A percentile compares a stretch with the other conserved stretches of the same genome.
These are phyloP conservation scores for Gentiana macrophylla DNA, from an alignment of 257 asterid genomes.

Conservation along the genomic window DNA sequence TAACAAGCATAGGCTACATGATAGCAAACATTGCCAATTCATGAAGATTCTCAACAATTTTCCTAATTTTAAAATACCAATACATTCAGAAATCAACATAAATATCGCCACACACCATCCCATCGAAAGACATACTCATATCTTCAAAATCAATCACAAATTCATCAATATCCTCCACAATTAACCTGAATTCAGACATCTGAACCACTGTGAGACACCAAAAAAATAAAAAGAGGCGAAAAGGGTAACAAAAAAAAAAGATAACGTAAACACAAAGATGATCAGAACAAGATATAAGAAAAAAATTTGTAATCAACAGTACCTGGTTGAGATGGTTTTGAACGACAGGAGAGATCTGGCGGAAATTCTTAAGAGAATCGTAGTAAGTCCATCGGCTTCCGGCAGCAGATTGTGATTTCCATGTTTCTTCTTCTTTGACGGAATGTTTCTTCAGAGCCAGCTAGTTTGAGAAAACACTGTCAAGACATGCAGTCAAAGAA, in stretches of 20 bases:
- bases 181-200: too few relatives aligned
- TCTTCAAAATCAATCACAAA: not conserved
- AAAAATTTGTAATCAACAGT: not conserved
- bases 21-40: too few relatives aligned
- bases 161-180: too few relatives aligned
- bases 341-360: conserved; percentile 82
- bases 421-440: conserved; percentile 10
- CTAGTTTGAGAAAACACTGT: too few relatives aligned
- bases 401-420: conserved; percentile 53
- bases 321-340: conserved; percentile 92
- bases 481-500: too few relatives aligned
- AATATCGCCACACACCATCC: too few relatives aligned
- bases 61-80: too few relatives aligned
- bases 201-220: not conserved
- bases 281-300: not conserved
- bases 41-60: too few relatives aligned
- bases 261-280: too few relatives aligned
- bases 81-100: too few relatives aligned
- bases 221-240: not conserved
- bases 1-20: too few relatives aligned
- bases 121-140: not conserved
- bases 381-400: conserved; percentile 58
- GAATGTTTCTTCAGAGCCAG: not conserved
- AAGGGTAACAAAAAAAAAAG: too few relatives aligned
- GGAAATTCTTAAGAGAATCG: conserved; percentile 79